These are phyloP conservation scores for Citrullus mucosospermus DNA, from an alignment of 306 rosid genomes.

Conservation along the genomic window DNA sequence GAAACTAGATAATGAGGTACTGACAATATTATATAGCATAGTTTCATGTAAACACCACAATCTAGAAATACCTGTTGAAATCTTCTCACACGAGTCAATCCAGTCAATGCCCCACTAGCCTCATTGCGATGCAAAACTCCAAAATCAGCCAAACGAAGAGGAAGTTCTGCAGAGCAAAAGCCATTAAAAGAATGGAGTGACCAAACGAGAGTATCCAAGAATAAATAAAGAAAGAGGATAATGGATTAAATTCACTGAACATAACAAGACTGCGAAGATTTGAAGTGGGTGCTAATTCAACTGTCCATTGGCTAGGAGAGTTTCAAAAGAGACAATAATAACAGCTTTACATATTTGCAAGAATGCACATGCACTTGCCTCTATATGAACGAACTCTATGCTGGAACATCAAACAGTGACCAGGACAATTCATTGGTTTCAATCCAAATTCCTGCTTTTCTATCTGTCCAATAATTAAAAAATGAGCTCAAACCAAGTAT, in stretches of 20 bases:
- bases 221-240: not conserved
- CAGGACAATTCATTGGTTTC: constrained; percentile 99
- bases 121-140: constrained; percentile 97
- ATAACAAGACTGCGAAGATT: not conserved
- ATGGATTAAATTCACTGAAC: not conserved
- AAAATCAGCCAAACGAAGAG: constrained; percentile 92
- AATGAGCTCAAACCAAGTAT: not conserved
- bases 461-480: constrained; percentile 28
- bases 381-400: constrained; percentile 93
- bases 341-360: not conserved
- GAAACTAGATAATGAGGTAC: not conserved
- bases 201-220: not conserved
- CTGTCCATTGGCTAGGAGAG: not conserved
- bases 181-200: not conserved
- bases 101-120: constrained; percentile 98
- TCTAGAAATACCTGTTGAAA: constrained; percentile 72
- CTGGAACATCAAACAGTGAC: constrained; percentile 94
- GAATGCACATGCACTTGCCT: constrained; percentile 27
- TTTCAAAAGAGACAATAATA: not conserved
- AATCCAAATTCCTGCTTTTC: constrained; percentile 96
- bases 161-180: constrained; percentile 58
- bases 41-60: not conserved
- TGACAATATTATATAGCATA: not conserved
- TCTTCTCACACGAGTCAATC: constrained; percentile 90
- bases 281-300: not conserved